Conservation (phyloP, 2,329 filamentous ascomycete species). For the Fonsecaea nubica region DNA sequence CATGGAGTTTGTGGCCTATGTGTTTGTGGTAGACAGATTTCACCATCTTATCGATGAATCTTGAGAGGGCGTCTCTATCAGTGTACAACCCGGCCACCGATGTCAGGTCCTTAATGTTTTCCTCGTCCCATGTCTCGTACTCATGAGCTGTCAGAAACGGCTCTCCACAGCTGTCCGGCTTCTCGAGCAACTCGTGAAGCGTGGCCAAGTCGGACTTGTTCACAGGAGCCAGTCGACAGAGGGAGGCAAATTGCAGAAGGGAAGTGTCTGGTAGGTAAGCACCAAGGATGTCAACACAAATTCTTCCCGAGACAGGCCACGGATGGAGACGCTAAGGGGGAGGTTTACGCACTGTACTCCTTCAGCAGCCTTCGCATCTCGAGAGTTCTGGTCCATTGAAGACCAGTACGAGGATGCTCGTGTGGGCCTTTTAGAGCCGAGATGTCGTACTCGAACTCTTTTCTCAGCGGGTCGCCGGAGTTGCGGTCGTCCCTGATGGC, state of each 20-base stretch:
- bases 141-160: slow-evolving; percentile 14
- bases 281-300: neutral
- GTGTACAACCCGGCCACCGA: slow-evolving; percentile 17
- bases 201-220: slow-evolving; percentile 14
- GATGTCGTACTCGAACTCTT: slow-evolving; percentile 18
- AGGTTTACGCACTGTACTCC: slow-evolving; percentile 17
- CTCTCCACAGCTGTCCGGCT: neutral
- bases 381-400: slow-evolving; percentile 19
- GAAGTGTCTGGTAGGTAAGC: slow-evolving; percentile 18
- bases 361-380: slow-evolving; percentile 19
- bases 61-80: slow-evolving; percentile 23
- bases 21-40: slow-evolving; percentile 18
- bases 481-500: slow-evolving; percentile 20
- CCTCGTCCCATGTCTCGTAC: slow-evolving; percentile 20
- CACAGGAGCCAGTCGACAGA: slow-evolving; percentile 21
- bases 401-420: neutral
- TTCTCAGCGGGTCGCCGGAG: slow-evolving; percentile 7
- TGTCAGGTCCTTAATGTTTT: slow-evolving; percentile 21
- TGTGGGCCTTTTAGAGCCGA: slow-evolving; percentile 16
- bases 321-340: neutral
- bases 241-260: slow-evolving; percentile 17
- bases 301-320: neutral
- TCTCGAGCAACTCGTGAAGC: slow-evolving; percentile 21
- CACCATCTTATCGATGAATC: slow-evolving; percentile 18
- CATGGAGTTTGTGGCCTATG: slow-evolving; percentile 24